Evolutionary conservation across 1,284 basidiomycete genomes (phyloP), one percentile per base, ranked within the genome.

Genomic region (Ganoderma lucidum): DNA sequence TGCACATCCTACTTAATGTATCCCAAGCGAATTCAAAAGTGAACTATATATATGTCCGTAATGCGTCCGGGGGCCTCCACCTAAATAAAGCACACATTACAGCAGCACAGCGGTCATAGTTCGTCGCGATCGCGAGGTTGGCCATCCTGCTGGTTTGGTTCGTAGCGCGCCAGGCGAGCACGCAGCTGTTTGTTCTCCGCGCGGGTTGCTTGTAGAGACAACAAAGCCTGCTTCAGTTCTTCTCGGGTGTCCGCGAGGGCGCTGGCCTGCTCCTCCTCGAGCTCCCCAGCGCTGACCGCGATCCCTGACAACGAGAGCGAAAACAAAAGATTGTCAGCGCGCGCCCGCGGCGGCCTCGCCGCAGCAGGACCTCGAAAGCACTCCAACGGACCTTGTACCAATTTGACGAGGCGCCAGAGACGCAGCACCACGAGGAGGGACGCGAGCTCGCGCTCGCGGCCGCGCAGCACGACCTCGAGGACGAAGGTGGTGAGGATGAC

Each of bases 331-430:
- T 3, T 23, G 48, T 53, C 23, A 51, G 35, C 19, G 12, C 62
- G 39, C 35, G 35, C 19, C 4, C 62, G 39, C 35, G 32, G 44
- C 37, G 28, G 32, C 23, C 35, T 35, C 35, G 35, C 35, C 35
- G 8, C 35, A 35, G 35, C 23, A 35, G 8, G 35, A 35, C 8
- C 35, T 35, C 8, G 35, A 28, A 19, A 51, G 23, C 61, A 10
- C 39, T 9, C 15, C 32, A 19, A 48, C 42, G 35, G 71, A 93
- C 93, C 92, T 84, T 90, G 91, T 28, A 93, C 90, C 14, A 94
- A 82, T 77, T 94, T 93, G 37, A 95, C 86, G 32, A 94, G 81
- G 41, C 93, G 84, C 93, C 93, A 94, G 12, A 95, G 77, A 78
- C 93, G 92, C 28, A 95, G 81, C 10, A 92, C 81, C 61, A 95